phyloP scores from a whole-genome alignment of 768 basidiomycete species.

The Trichaptum fuscoviolaceum region DNA sequence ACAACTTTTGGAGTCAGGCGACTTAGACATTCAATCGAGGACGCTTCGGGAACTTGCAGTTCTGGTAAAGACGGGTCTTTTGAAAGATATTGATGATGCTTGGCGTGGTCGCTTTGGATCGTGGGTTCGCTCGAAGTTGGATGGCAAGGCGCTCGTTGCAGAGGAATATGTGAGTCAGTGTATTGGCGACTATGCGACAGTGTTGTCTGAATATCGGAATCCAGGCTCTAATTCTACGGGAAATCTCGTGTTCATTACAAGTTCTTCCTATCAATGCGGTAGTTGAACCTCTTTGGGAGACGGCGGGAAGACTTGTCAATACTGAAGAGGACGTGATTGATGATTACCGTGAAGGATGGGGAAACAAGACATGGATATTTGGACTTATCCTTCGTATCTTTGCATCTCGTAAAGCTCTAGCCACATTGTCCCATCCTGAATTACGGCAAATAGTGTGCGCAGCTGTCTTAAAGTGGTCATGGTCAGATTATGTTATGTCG shows the following conservation, averaged over 20 bases:
- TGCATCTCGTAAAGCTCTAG: not conserved
- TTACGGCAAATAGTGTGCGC: not conserved
- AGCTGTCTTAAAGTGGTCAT: slow-evolving; percentile 48
- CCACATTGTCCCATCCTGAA: not conserved
- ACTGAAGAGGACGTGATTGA: slow-evolving; percentile 18
- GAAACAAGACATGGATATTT: slow-evolving; percentile 49
- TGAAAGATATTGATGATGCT: slow-evolving; percentile 53
- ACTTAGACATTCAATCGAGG: slow-evolving; percentile 14
- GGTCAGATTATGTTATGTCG: slow-evolving; percentile 50
- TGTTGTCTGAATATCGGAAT: not conserved
- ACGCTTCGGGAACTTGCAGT: slow-evolving; percentile 46
- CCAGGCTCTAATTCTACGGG: slow-evolving; percentile 47
- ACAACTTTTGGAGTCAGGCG: slow-evolving; percentile 39
- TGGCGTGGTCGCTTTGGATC: slow-evolving; percentile 52
- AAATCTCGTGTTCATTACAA: slow-evolving; percentile 47
- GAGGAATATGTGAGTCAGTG: slow-evolving; percentile 35
- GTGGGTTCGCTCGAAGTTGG: slow-evolving; percentile 42
- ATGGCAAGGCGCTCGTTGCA: slow-evolving; percentile 30
- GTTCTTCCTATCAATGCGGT: slow-evolving; percentile 39
- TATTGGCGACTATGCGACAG: not conserved
- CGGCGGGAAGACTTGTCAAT: slow-evolving; percentile 40
- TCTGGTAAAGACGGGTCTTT: slow-evolving; percentile 41
- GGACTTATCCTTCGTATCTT: slow-evolving; percentile 32
- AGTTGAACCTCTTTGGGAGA: slow-evolving; percentile 32
- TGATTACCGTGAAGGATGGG: slow-evolving; percentile 28